Evolutionary conservation across 495 filamentous ascomycete genomes (phyloP).

Genomic region (Monascus purpureus): DNA sequence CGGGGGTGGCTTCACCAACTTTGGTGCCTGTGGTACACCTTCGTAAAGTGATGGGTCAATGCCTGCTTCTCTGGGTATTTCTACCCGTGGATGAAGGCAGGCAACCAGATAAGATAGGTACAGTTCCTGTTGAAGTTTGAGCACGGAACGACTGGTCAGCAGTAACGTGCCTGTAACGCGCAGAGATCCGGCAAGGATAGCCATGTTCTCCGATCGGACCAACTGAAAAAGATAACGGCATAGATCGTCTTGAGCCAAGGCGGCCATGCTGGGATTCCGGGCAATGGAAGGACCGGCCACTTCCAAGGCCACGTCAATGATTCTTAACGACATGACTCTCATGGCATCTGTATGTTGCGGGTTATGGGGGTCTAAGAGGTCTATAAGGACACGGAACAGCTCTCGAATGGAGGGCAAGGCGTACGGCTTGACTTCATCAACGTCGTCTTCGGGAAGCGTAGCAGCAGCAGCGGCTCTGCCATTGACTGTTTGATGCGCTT

Average conservation of each 20-base stretch:
- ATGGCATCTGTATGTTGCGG: slow-evolving; percentile 84
- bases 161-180: slow-evolving; percentile 84
- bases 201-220: slow-evolving; percentile 89
- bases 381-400: slow-evolving; percentile 87
- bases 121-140: slow-evolving; percentile 95
- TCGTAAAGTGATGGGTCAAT: slow-evolving; percentile 89
- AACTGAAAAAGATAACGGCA: slow-evolving; percentile 95
- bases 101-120: slow-evolving; percentile 90
- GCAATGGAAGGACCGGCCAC: slow-evolving; percentile 94
- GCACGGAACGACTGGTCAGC: slow-evolving; percentile 76
- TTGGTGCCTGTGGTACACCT: slow-evolving; percentile 83
- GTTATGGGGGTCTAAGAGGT: slow-evolving; percentile 86
- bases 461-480: slow-evolving; percentile 34
- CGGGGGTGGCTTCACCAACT: slow-evolving; percentile 66
- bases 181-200: slow-evolving; percentile 79
- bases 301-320: slow-evolving; percentile 94
- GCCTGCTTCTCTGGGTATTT: slow-evolving; percentile 78
- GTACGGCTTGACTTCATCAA: slow-evolving; percentile 63
- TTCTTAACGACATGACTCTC: slow-evolving; percentile 91
- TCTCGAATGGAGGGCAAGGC: slow-evolving; percentile 88
- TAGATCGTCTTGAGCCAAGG: slow-evolving; percentile 80
- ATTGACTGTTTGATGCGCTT: slow-evolving; percentile 21
- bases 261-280: slow-evolving; percentile 78
- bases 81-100: slow-evolving; percentile 81
- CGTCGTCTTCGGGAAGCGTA: slow-evolving; percentile 24